A percentile compares a stretch with the other conserved stretches of the same genome.
Conservation (phyloP, 495 filamentous ascomycete species). For the Tirmania nivea region DNA sequence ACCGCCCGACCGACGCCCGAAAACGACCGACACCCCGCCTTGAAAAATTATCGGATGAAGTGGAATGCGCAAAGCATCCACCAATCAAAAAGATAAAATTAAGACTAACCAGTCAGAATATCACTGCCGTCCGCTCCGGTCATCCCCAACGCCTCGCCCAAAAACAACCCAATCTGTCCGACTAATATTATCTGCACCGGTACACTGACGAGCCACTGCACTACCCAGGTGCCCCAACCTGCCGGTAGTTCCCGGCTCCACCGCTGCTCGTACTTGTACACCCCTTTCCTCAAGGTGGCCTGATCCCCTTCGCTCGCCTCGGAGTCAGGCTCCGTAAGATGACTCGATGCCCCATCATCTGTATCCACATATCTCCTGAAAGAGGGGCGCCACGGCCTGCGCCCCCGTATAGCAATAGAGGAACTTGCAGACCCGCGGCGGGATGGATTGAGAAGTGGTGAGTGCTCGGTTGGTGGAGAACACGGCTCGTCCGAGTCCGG, state of each 20-base stretch:
- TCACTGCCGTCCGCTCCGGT: slow-evolving; percentile 60
- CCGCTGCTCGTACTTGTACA: slow-evolving; percentile 59
- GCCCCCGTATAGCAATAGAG: not conserved
- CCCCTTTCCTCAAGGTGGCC: slow-evolving; percentile 11
- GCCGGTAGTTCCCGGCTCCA: slow-evolving; percentile 63
- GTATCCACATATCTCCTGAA: not conserved
- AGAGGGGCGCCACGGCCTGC: not conserved
- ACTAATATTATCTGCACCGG: slow-evolving; percentile 55
- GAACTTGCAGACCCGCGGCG: not conserved
- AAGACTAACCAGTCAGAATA: slow-evolving; percentile 21
- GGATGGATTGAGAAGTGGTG: not conserved
- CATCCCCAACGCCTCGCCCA: slow-evolving; percentile 49
- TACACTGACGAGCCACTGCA: slow-evolving; percentile 61
- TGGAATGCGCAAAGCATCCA: not conserved
- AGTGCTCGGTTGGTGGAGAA: not conserved
- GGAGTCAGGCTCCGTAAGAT: not conserved
- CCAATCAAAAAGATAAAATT: not conserved
- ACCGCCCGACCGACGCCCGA: too few relatives aligned
- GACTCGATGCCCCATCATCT: slow-evolving; percentile 2
- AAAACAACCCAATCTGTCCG: slow-evolving; percentile 51
- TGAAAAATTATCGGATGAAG: too few relatives aligned
- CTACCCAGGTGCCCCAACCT: slow-evolving; percentile 51
- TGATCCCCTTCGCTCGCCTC: not conserved
- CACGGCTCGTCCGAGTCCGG: not conserved
- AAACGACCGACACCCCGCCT: too few relatives aligned